Evolutionary conservation across 192 early-diverging fungal species (phyloP).

Genomic region (Mortierella alpina): DNA sequence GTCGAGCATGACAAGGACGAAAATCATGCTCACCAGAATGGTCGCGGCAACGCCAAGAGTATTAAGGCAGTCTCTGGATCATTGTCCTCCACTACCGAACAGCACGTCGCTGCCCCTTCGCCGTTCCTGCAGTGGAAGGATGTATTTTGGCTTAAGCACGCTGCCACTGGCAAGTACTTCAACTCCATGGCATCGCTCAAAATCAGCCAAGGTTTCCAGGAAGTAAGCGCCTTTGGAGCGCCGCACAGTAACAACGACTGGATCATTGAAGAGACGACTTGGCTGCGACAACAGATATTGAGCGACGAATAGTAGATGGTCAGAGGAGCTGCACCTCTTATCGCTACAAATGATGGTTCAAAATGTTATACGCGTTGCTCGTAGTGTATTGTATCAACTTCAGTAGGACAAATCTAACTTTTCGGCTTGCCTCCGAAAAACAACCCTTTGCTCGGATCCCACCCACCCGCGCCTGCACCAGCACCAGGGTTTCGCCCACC

Average conservation of each 20-base stretch:
- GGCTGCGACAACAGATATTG: conserved; percentile 45
- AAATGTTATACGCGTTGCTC: not conserved
- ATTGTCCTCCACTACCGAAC: not conserved
- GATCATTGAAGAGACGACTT: conserved; percentile 51
- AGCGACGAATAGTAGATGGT: conserved; percentile 13
- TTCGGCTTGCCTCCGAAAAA: conserved; percentile 46
- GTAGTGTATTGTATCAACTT: not conserved
- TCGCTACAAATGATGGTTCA: not conserved
- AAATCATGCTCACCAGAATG: not conserved
- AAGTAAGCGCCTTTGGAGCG: conserved; percentile 17
- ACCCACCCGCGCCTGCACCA: not conserved
- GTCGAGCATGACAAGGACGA: too few relatives aligned
- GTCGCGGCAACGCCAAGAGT: not conserved
- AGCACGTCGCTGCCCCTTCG: not conserved
- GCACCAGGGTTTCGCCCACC: too few relatives aligned
- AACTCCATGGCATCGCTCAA: conserved; percentile 26
- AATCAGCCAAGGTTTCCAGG: conserved; percentile 46
- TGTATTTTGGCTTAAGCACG: conserved; percentile 37
- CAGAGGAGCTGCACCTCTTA: not conserved
- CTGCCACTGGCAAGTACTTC: conserved; percentile 24
- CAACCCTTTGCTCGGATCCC: conserved; percentile 42
- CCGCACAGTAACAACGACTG: conserved; percentile 40
- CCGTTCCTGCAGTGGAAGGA: conserved; percentile 40
- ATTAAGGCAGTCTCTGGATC: not conserved
- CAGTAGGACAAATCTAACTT: conserved; percentile 3